Evolutionary conservation across 2,329 filamentous ascomycete genomes (phyloP).

Genomic region (Orbilia brochopaga): DNA sequence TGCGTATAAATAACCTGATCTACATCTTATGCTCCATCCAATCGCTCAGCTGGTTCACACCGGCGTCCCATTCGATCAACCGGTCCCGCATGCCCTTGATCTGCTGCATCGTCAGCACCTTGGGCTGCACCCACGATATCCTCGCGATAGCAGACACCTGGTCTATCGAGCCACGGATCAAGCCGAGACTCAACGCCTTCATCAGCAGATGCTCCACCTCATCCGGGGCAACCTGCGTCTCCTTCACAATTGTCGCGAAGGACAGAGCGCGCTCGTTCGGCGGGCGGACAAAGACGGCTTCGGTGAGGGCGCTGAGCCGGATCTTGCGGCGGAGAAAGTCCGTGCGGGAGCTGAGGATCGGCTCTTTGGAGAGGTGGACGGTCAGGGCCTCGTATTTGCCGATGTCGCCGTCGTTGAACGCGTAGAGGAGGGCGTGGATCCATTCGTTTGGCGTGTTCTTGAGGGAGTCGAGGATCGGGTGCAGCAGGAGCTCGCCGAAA

Average conservation of each 20-base stretch:
- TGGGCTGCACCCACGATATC: constrained; percentile 98
- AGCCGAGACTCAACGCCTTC: constrained; percentile 94
- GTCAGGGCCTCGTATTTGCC: constrained; percentile 82
- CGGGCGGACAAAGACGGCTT: constrained; percentile 92
- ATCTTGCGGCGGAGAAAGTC: constrained; percentile 95
- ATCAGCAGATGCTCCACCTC: constrained; percentile 98
- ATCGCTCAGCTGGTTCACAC: constrained; percentile 78
- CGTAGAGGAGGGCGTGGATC: constrained; percentile 94
- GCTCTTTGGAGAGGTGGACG: constrained; percentile 78
- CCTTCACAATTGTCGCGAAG: constrained; percentile 82
- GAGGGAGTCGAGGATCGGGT: constrained; percentile 90
- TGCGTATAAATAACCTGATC: constrained; percentile 2
- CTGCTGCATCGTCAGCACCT: constrained; percentile 93
- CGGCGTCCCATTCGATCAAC: constrained; percentile 91
- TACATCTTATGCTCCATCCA: constrained; percentile 55
- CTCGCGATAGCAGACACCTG: constrained; percentile 92
- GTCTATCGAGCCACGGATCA: constrained; percentile 90
- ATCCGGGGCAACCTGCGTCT: constrained; percentile 87
- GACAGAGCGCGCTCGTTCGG: constrained; percentile 95
- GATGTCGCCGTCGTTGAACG: constrained; percentile 95
- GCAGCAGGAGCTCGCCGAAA: constrained; percentile 96
- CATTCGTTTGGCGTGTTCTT: constrained; percentile 76
- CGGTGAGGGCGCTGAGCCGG: constrained; percentile 91
- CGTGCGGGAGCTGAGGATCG: constrained; percentile 77
- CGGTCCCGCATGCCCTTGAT: constrained; percentile 89